These are phyloP conservation scores for Gnetum montanum DNA, from an alignment of 75 land plant species.

Conservation along the genomic window DNA sequence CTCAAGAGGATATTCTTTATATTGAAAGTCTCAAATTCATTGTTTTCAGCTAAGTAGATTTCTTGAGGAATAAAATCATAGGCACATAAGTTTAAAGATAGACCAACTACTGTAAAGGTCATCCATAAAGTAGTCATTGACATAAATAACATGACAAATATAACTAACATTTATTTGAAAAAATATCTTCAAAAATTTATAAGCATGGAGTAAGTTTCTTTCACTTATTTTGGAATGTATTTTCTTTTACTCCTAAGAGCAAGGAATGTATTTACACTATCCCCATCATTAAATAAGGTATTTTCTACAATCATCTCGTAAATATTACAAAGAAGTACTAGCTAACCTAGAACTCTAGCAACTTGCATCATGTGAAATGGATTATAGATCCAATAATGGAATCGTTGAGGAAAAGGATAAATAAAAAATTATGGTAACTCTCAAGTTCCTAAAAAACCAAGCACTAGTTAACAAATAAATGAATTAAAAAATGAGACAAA, in stretches of 20 bases:
- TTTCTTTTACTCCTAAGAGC: no score
- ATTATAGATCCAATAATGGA: conserved; percentile 18
- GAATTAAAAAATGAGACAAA: no score
- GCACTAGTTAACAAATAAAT: conserved; percentile 2
- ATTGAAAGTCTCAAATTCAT: conserved; percentile 15
- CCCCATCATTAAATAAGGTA: conserved; percentile 18
- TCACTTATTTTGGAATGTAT: no score
- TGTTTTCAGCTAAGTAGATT: conserved; percentile 15
- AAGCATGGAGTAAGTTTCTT: no score
- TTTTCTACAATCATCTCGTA: conserved; percentile 17
- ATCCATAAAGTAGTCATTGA: conserved; percentile 11
- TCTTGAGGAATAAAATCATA: conserved; percentile 17
- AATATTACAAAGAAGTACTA: no score
- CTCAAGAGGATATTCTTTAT: conserved; percentile 12
- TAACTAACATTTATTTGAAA: conserved; percentile 14
- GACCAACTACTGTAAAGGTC: conserved; percentile 21
- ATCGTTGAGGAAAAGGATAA: conserved; percentile 15
- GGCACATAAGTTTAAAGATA: conserved; percentile 13
- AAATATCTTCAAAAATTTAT: conserved; percentile 11
- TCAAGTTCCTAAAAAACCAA: conserved; percentile 11
- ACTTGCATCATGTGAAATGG: no score
- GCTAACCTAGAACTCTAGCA: no score
- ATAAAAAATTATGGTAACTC: conserved; percentile 9
- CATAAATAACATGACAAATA: conserved; percentile 14
- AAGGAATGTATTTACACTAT: no score